These are phyloP conservation scores for Stylosanthes scabra DNA, from an alignment of 331 rosid species.

Conservation along the genomic window DNA sequence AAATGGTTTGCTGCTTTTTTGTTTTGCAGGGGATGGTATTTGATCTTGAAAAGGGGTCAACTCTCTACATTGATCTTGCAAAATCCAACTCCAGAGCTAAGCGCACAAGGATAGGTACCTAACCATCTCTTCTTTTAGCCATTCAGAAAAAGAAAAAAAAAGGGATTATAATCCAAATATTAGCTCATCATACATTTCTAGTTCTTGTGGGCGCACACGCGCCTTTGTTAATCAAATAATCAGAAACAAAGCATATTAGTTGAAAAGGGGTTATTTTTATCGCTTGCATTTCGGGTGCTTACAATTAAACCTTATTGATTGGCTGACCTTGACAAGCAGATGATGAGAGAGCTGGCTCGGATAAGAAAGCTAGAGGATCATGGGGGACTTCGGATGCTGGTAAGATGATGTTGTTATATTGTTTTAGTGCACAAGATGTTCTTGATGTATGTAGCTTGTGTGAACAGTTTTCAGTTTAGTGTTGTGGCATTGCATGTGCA, in stretches of 20 bases:
- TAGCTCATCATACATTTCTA: not conserved
- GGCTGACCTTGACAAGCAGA: slow-evolving; percentile 55
- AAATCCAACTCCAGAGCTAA: slow-evolving; percentile 94
- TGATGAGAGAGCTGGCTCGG: slow-evolving; percentile 72
- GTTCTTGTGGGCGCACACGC: not conserved
- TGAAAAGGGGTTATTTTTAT: too few species aligned
- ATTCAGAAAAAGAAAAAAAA: too few species aligned
- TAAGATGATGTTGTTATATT: slow-evolving; percentile 46
- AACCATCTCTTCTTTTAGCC: slow-evolving; percentile 34
- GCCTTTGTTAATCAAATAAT: not conserved
- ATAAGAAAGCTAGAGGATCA: slow-evolving; percentile 85
- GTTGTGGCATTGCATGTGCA: slow-evolving; percentile 21
- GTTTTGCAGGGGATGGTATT: slow-evolving; percentile 84
- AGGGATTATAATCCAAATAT: not conserved
- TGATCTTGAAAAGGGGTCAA: slow-evolving; percentile 94
- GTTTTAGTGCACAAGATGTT: slow-evolving; percentile 25
- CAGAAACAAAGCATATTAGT: not conserved
- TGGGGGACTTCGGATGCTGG: slow-evolving; percentile 76
- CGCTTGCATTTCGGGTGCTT: too few species aligned
- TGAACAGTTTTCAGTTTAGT: slow-evolving; percentile 23
- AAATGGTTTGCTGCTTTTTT: slow-evolving; percentile 28
- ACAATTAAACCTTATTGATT: slow-evolving; percentile 27
- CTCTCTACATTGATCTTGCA: slow-evolving; percentile 89
- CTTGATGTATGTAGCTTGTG: slow-evolving; percentile 14
- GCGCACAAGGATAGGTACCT: slow-evolving; percentile 70